Conservation (phyloP, 2,329 filamentous ascomycete genomes). For the Chaetomiaceae sp. region DNA sequence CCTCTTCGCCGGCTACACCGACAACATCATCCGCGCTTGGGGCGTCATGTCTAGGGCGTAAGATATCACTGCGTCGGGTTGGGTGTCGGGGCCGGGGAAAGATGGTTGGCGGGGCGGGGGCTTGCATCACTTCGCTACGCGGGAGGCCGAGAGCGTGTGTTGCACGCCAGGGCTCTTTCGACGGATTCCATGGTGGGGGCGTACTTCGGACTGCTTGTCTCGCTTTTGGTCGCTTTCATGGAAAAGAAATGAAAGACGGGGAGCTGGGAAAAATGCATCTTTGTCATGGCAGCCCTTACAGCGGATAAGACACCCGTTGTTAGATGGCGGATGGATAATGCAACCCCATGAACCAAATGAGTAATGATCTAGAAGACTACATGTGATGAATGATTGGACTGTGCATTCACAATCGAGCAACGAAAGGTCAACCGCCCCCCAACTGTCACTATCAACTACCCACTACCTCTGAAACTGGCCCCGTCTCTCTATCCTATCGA, state of each 20-base stretch:
- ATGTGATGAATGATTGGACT: too few relatives aligned
- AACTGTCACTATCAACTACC: too few relatives aligned
- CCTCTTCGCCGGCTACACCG: constrained; percentile 98
- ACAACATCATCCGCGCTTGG: constrained; percentile 98
- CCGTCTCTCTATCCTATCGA: too few relatives aligned
- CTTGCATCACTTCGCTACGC: constrained; percentile 25
- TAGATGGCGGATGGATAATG: constrained; percentile 25
- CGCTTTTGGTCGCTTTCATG: constrained; percentile 33
- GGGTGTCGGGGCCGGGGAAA: constrained; percentile 20
- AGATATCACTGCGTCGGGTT: constrained; percentile 28
- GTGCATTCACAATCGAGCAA: too few relatives aligned
- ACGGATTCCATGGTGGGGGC: constrained; percentile 33
- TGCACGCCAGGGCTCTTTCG: constrained; percentile 25
- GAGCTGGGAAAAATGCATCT: constrained; percentile 27
- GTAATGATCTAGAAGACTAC: too few relatives aligned
- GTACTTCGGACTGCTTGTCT: constrained; percentile 35
- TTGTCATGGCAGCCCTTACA: constrained; percentile 19
- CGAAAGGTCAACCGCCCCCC: too few relatives aligned
- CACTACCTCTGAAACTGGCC: too few relatives aligned
- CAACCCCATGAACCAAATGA: constrained; percentile 26
- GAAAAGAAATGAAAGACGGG: constrained; percentile 27
- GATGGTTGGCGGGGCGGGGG: constrained; percentile 16
- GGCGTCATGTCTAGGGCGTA: constrained; percentile 95
- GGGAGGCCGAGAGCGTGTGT: constrained; percentile 18
- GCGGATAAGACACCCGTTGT: constrained; percentile 13